Evolutionary conservation across 805 yeast genomes (phyloP).

Genomic region (Danielia oregonensis): DNA sequence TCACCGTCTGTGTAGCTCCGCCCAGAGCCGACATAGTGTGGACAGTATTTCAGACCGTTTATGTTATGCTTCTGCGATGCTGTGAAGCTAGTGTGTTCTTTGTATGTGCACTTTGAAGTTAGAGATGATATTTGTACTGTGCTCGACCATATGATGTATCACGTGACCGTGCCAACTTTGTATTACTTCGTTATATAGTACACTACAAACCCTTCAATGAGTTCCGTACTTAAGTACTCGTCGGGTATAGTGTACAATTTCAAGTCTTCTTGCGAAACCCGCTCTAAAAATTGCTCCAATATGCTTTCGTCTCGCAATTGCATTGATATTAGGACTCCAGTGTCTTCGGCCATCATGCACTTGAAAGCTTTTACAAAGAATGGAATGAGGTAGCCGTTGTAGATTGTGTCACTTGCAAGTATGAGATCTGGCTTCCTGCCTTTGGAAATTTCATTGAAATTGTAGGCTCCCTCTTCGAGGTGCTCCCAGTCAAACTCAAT

Average conservation of each 20-base stretch:
- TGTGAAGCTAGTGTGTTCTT: too few relatives aligned
- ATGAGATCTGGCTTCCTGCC: constrained; percentile 40
- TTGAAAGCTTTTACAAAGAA: constrained; percentile 44
- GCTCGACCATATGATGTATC: too few relatives aligned
- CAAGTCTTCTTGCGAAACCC: constrained; percentile 29
- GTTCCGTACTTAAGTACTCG: constrained; percentile 23
- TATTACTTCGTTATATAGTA: constrained; percentile 24
- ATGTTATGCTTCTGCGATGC: too few relatives aligned
- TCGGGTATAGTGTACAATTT: constrained; percentile 31
- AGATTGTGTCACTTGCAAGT: constrained; percentile 63
- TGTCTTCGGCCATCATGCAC: constrained; percentile 24
- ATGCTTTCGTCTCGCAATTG: constrained; percentile 55
- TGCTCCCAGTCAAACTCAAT: constrained; percentile 63
- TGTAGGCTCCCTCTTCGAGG: constrained; percentile 29
- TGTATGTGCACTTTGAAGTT: too few relatives aligned
- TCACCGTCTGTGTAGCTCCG: background rate
- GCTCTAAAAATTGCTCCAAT: constrained; percentile 42
- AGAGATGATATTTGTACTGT: too few relatives aligned
- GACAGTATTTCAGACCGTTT: too few relatives aligned
- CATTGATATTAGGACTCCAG: constrained; percentile 40
- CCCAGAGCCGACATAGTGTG: background rate
- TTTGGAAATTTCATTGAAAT: constrained; percentile 8
- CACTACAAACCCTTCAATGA: constrained; percentile 44
- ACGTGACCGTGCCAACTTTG: too few relatives aligned
- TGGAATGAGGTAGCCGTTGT: constrained; percentile 56